Base-by-base conservation (phyloP, 139 green algal species). In the Micromonas pusilla region DNA sequence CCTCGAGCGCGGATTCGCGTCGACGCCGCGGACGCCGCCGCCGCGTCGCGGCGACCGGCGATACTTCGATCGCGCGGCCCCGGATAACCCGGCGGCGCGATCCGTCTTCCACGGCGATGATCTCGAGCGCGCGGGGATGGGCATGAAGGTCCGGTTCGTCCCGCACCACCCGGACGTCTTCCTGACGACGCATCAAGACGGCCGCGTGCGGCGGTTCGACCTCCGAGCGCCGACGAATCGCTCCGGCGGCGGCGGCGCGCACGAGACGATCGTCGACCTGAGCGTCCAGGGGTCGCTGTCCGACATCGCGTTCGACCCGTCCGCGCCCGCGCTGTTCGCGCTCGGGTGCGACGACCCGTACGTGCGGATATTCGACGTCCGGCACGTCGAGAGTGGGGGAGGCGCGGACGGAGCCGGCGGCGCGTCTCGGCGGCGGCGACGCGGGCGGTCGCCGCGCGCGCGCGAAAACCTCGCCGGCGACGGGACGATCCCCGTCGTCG, bases 131-230 rank as follows among this genome's bases (percentile, higher is more conserved):
- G 72, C 31, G 6, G 72, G 52, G 20, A 78, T 78, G 72, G 53
- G 53, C 9, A 78, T 78, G 72, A 70, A 70, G 38, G 23, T 78
- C 9, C 37, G 23, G 26, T 78, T 78, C 62, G 52, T 68, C 5
- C 72, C 72, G 30, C 4, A 30, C 30, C 16, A n/a, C 5, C 31
- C 72, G n/a, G 62, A 38, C 52, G 34, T 63, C 31, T 78, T 78
- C 23, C 32, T 78, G 36, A 32, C 52, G 3, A 62, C 72, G 72
- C 72, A 78, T 53, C 72, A 78, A 5, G 72, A 78, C 20, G 72
- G 72, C 28, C 32, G 53, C 25, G 38, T 78, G 4, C n/a, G 72
- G 28, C 30, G 60, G 31, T 78, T 70, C 33, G 72, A 78, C 62
- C 26, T 78, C 6, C 52, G n/a, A n/a, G n/a, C n/a, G n/a, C n/a